Conservation (phyloP, 2,329 filamentous ascomycete species). For the Fusarium duplospermum region DNA sequence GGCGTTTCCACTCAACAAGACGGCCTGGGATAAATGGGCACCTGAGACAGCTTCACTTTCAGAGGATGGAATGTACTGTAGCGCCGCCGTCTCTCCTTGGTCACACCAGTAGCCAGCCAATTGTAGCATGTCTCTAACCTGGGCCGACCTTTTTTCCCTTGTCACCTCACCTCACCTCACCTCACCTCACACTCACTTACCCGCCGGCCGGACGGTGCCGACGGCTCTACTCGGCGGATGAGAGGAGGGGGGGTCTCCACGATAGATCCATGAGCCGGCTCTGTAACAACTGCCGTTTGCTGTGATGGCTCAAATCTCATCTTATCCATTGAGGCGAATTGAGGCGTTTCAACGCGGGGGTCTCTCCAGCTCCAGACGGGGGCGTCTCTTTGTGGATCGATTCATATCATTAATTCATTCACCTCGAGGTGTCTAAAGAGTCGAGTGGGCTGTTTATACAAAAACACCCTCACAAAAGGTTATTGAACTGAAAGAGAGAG, state of each 20-base stretch:
- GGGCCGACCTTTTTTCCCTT: not conserved
- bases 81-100: constrained; percentile 11
- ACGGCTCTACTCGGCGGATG: constrained; percentile 21
- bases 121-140: constrained; percentile 7
- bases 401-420: constrained; percentile 20
- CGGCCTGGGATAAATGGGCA: constrained; percentile 6
- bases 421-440: constrained; percentile 30
- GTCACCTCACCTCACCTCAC: not conserved
- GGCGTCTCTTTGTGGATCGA: not conserved
- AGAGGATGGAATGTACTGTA: constrained; percentile 19
- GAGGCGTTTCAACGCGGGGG: constrained; percentile 13
- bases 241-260: constrained; percentile 7
- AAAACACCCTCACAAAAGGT: constrained; percentile 25
- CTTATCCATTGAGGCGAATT: constrained; percentile 26
- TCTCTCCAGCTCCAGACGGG: constrained; percentile 10
- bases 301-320: not conserved
- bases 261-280: not conserved
- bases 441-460: constrained; percentile 25
- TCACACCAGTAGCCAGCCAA: constrained; percentile 6
- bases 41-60: constrained; percentile 24
- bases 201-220: constrained; percentile 25
- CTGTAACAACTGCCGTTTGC: constrained; percentile 6
- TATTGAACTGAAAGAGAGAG: not conserved
- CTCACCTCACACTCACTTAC: not conserved
- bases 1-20: constrained; percentile 10